Evolutionary conservation across 352 stramenopile species (phyloP).

Genomic region (Lagenidium giganteum): DNA sequence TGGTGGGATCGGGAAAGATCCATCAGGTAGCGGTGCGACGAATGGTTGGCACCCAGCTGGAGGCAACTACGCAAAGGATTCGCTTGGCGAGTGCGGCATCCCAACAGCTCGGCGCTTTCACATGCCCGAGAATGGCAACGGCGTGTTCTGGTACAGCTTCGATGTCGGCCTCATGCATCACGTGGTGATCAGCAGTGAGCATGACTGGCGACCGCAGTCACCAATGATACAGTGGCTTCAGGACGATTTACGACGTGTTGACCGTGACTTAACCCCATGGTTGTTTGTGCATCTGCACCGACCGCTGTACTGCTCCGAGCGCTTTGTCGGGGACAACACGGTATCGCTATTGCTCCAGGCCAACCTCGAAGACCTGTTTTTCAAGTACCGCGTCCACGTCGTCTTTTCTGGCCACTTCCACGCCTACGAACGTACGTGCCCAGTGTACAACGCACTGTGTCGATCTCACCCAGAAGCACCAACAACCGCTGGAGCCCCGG

Average conservation of each 20-base stretch:
- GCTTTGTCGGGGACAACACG: conserved; percentile 6
- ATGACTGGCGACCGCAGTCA: conserved; percentile 11
- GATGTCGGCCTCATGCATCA: conserved; percentile 19
- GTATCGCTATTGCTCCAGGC: conserved; percentile 15
- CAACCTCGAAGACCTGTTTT: conserved; percentile 13
- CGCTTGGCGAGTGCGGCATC: conserved; percentile 67
- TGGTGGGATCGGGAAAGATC: conserved; percentile 12
- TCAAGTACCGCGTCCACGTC: conserved; percentile 18
- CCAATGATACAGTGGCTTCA: conserved; percentile 22
- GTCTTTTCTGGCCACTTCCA: conserved; percentile 27
- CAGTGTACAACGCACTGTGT: too few species aligned
- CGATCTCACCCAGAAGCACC: background rate
- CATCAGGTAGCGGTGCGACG: conserved; percentile 7
- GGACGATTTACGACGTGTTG: conserved; percentile 12
- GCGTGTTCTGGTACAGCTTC: conserved; percentile 29
- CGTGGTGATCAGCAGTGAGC: conserved; percentile 25
- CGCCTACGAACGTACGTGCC: conserved; percentile 25
- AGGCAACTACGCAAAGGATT: conserved; percentile 26
- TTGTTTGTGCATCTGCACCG: conserved; percentile 23
- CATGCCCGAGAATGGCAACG: conserved; percentile 32
- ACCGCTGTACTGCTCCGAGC: conserved; percentile 23
- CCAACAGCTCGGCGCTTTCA: conserved; percentile 44
- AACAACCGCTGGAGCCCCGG: background rate
- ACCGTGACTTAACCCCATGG: conserved; percentile 23
- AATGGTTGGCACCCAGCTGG: conserved; percentile 21